Base-by-base conservation (phyloP, 257 asterid genomes). In the Leptodermis oblonga region DNA sequence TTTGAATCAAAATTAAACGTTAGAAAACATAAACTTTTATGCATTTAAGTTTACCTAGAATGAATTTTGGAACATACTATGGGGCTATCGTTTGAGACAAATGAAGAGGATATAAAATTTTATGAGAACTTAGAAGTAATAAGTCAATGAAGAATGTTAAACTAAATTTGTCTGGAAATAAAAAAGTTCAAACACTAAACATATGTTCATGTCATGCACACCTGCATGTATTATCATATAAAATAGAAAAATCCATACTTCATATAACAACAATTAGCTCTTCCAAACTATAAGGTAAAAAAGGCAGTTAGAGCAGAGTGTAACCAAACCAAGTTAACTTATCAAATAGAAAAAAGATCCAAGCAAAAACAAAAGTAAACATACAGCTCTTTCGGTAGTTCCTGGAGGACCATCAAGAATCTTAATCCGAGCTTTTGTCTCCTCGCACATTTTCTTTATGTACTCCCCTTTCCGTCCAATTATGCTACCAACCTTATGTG, bases 331-430 rank as follows among this genome's bases (percentile, higher is more conserved):
- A 36, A 9, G 31, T 62, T 48, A 30, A 49, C 43, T n/a, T 14
- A 48, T 60, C 37, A 53, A 61, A 25, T 20, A 54, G 17, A 56
- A 30, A 12, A 52, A 43, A 34, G 9, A 62, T 67, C 37, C 69
- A 63, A 65, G 63, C 39, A 59, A 65, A 65, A 65, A 64, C 18
- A 62, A 70, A 45, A 48, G 61, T 76, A 55, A 58, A 84, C 99
- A 86, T 87, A 93, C 99, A 58, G 96, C 96, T 88, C 99, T 90
- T 83, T 87, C 96, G 62, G 94, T 74, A 23, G 92, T 82, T 79
- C 97, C 96, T 12, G 96, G 95, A 80, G 97, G 96, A 79, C 99
- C 97, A 74, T 93, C 99, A 56, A 93, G 96, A 82, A 93, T 89
- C 82, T 93, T 93, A 58, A 93, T 93, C 52, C 99, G 96, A 68